Percentiles rank a stretch among this genome's conserved stretches.
Conservation (phyloP, 768 basidiomycete species). For the Xerocomellus intermedius region DNA sequence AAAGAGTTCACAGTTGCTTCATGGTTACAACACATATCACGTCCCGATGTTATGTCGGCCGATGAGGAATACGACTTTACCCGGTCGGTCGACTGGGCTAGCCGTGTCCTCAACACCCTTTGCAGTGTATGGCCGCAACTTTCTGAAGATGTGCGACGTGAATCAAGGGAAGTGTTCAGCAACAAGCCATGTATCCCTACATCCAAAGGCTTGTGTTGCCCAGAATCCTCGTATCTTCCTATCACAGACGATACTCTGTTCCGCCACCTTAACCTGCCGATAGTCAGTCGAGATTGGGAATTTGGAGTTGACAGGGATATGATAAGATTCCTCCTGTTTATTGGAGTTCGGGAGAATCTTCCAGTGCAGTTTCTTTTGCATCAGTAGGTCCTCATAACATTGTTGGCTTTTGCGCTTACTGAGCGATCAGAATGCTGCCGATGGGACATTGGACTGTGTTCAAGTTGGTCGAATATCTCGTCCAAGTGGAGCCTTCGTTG, state of each 20-base stretch:
- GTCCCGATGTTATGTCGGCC: conserved; percentile 36
- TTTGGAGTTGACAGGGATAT: conserved; percentile 36
- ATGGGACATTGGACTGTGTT: background rate
- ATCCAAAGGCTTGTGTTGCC: conserved; percentile 58
- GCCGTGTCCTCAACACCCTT: conserved; percentile 63
- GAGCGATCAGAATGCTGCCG: background rate
- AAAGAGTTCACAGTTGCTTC: conserved; percentile 64
- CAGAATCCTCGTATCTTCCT: conserved; percentile 73
- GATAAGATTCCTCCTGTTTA: background rate
- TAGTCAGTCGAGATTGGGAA: background rate
- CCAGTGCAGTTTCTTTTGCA: background rate
- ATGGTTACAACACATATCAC: conserved; percentile 72
- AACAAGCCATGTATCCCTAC: conserved; percentile 42
- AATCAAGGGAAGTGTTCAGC: conserved; percentile 36
- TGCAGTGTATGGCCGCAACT: conserved; percentile 71
- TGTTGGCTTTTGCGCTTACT: background rate
- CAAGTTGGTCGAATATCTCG: background rate
- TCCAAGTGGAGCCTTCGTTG: background rate
- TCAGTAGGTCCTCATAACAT: background rate
- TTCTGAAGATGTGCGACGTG: conserved; percentile 30
- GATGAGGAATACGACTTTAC: conserved; percentile 57
- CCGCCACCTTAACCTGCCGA: background rate
- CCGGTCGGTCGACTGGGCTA: conserved; percentile 68
- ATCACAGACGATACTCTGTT: conserved; percentile 55
- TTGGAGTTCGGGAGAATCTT: background rate